Conservation (phyloP, 805 yeast genomes). For the Lipomyces kockii region DNA sequence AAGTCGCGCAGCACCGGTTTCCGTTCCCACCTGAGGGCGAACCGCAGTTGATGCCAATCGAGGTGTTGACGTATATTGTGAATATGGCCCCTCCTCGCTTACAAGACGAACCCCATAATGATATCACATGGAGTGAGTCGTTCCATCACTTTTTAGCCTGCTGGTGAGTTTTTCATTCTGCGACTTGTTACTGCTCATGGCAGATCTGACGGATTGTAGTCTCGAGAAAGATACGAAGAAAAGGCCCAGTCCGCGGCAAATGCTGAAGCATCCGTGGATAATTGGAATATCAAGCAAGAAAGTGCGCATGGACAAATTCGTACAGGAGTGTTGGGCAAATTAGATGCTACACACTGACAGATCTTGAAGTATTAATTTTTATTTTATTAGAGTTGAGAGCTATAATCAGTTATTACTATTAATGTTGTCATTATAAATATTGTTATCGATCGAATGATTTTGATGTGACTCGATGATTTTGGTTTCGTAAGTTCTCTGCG, state of each 20-base stretch:
- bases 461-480: background rate
- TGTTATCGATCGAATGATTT: background rate
- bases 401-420: background rate
- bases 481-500: background rate
- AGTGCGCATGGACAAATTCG: conserved; percentile 87
- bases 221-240: conserved; percentile 76
- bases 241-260: conserved; percentile 91
- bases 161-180: conserved; percentile 40
- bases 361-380: background rate
- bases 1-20: conserved; percentile 89
- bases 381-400: background rate
- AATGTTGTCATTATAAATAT: background rate
- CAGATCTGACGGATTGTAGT: conserved; percentile 8
- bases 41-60: conserved; percentile 80
- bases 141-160: conserved; percentile 81
- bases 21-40: conserved; percentile 67
- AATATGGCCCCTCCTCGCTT: conserved; percentile 78
- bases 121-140: conserved; percentile 78
- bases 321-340: conserved; percentile 54
- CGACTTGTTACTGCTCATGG: background rate
- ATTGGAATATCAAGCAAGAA: conserved; percentile 61
- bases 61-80: conserved; percentile 76
- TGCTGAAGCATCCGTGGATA: conserved; percentile 94
- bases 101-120: conserved; percentile 74
- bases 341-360: background rate